Evolutionary conservation across 495 filamentous ascomycete species (phyloP).

Genomic region (Trichocladium antarcticum): DNA sequence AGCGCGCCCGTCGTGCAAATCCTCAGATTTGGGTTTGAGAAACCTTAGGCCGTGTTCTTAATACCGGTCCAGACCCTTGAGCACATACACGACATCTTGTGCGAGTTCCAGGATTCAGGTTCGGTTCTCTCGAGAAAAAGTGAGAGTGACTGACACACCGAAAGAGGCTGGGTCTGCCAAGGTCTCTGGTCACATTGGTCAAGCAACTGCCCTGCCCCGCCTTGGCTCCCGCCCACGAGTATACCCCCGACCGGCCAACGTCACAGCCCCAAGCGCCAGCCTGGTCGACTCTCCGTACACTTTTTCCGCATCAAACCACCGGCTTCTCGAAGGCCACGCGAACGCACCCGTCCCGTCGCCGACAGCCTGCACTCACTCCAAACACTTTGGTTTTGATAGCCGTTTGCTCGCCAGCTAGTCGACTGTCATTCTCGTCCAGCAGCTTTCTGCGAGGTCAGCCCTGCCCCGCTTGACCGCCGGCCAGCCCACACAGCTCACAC

Average conservation of each 20-base stretch:
- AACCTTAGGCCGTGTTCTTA: neutral
- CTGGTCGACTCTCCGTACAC: constrained; percentile 2
- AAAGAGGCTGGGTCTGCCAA: constrained; percentile 14
- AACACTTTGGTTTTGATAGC: neutral
- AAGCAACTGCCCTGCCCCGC: constrained; percentile 5
- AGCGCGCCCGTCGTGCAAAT: neutral
- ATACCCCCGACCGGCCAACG: constrained; percentile 10
- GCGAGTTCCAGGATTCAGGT: neutral
- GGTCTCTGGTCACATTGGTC: constrained; percentile 13
- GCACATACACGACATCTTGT: neutral
- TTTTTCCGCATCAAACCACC: neutral
- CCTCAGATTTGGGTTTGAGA: neutral
- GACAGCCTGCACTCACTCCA: neutral
- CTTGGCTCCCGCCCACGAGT: constrained; percentile 10
- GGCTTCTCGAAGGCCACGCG: neutral
- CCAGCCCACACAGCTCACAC: neutral
- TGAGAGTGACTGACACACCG: neutral
- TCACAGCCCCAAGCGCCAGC: constrained; percentile 11
- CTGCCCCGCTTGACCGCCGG: constrained; percentile 6
- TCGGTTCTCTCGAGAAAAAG: too few species aligned
- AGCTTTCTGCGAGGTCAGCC: neutral
- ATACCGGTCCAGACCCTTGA: constrained; percentile 2
- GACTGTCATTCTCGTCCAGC: neutral
- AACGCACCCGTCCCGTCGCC: neutral
- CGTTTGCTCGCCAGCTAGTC: neutral